Evolutionary conservation across 306 rosid species (phyloP).

Genomic region (Pueraria montana): DNA sequence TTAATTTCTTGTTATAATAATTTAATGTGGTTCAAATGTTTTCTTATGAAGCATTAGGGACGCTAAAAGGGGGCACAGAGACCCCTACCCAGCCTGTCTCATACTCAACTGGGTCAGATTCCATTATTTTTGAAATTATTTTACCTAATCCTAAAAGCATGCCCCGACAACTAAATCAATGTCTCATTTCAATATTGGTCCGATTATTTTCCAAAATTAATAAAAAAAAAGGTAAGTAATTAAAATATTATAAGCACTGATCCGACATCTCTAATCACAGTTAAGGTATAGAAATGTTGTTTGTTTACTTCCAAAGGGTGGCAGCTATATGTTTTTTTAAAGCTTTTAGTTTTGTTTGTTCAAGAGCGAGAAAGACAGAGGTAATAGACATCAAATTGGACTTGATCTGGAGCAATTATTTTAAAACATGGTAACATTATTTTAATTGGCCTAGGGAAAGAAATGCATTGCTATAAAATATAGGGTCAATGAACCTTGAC

Average conservation of each 20-base stretch:
- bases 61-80: constrained; percentile 51
- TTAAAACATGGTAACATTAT: neutral
- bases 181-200: constrained; percentile 60
- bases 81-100: constrained; percentile 74
- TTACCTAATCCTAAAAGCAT: constrained; percentile 53
- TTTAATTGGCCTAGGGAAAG: constrained; percentile 9
- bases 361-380: neutral
- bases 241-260: constrained; percentile 39
- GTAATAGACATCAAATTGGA: constrained; percentile 13
- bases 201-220: neutral
- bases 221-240: neutral
- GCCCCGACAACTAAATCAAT: constrained; percentile 75
- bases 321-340: constrained; percentile 20
- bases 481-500: constrained; percentile 48
- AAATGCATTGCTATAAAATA: constrained; percentile 16
- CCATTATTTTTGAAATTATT: constrained; percentile 57
- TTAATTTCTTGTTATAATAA: neutral
- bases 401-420: constrained; percentile 29
- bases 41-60: constrained; percentile 42
- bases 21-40: constrained; percentile 47
- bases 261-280: constrained; percentile 49
- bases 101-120: constrained; percentile 58
- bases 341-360: constrained; percentile 28
- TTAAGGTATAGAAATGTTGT: constrained; percentile 33
- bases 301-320: constrained; percentile 33